Evolutionary conservation across 108 stramenopile species (phyloP).

Genomic region (Fistulifera pelliculosa): DNA sequence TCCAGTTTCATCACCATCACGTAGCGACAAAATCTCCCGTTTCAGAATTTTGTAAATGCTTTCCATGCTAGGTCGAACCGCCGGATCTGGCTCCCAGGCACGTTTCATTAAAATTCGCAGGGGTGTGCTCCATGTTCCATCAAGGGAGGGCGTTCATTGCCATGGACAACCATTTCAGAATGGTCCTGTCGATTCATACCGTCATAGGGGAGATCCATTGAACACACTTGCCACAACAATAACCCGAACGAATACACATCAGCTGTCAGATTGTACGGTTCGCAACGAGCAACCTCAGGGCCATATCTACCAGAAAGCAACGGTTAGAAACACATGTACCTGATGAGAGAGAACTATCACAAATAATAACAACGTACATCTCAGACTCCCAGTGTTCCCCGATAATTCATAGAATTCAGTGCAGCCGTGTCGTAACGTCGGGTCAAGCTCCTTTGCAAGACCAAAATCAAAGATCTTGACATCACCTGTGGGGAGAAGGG

Average conservation of each 20-base stretch:
- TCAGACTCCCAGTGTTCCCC: slow-evolving; percentile 67
- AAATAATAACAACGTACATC: slow-evolving; percentile 50
- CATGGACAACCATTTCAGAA: slow-evolving; percentile 35
- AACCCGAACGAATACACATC: slow-evolving; percentile 69
- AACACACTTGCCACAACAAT: slow-evolving; percentile 57
- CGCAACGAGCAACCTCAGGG: slow-evolving; percentile 44
- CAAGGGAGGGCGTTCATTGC: slow-evolving; percentile 41
- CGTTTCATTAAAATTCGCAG: slow-evolving; percentile 55
- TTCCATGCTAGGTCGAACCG: slow-evolving; percentile 58
- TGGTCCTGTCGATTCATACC: slow-evolving; percentile 45
- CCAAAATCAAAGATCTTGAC: slow-evolving; percentile 61
- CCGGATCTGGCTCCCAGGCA: slow-evolving; percentile 61
- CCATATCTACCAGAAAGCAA: neutral
- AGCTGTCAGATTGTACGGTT: slow-evolving; percentile 62
- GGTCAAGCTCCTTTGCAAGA: slow-evolving; percentile 46
- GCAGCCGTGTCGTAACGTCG: slow-evolving; percentile 23
- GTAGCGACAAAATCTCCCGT: slow-evolving; percentile 36
- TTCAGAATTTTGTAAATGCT: slow-evolving; percentile 43
- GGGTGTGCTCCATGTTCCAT: slow-evolving; percentile 50
- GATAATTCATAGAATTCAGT: slow-evolving; percentile 64
- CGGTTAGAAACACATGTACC: neutral
- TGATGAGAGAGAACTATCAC: too few species aligned
- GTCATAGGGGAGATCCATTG: slow-evolving; percentile 53
- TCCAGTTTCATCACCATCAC: slow-evolving; percentile 47
- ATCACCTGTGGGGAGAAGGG: slow-evolving; percentile 21